phyloP scores from a whole-genome alignment of 2,329 filamentous ascomycete species.

The Calonectria hongkongensis region DNA sequence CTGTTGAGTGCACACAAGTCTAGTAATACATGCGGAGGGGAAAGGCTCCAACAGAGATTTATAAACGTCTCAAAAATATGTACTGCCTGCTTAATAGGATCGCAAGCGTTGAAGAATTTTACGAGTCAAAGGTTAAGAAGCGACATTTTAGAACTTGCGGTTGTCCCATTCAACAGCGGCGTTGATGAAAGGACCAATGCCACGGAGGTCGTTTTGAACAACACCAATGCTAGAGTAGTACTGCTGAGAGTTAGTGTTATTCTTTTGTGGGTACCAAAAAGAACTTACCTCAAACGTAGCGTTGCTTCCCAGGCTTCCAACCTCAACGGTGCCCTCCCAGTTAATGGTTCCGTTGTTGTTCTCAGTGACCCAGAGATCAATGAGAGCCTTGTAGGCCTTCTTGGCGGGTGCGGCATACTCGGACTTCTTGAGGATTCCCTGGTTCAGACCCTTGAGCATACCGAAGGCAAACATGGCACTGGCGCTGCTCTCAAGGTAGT shows the following conservation, averaged over 20 bases:
- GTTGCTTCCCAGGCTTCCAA: constrained; percentile 69
- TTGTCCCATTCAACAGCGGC: constrained; percentile 56
- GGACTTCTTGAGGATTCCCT: constrained; percentile 52
- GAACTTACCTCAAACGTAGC: constrained; percentile 68
- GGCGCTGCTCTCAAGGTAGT: constrained; percentile 77
- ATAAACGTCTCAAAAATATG: not conserved
- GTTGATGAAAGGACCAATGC: constrained; percentile 56
- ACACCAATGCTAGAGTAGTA: constrained; percentile 55
- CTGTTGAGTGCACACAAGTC: not conserved
- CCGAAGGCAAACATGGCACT: constrained; percentile 75
- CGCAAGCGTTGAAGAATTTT: not conserved
- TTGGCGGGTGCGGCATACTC: constrained; percentile 49
- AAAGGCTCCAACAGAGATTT: not conserved
- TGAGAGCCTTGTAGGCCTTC: constrained; percentile 59
- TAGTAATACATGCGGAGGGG: constrained; percentile 4
- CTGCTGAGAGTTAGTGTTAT: constrained; percentile 36
- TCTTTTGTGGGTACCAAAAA: accelerated
- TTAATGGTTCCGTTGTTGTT: constrained; percentile 68
- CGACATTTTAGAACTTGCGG: constrained; percentile 24
- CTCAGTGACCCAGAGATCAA: constrained; percentile 66
- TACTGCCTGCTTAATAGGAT: not conserved
- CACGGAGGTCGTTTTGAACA: constrained; percentile 55
- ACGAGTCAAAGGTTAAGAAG: not conserved
- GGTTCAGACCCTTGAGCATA: constrained; percentile 65
- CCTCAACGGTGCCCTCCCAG: constrained; percentile 71